Evolutionary conservation across 1,284 basidiomycete species (phyloP), one percentile per base, ranked within the genome.

Genomic region (Sporisorium sorghi): DNA sequence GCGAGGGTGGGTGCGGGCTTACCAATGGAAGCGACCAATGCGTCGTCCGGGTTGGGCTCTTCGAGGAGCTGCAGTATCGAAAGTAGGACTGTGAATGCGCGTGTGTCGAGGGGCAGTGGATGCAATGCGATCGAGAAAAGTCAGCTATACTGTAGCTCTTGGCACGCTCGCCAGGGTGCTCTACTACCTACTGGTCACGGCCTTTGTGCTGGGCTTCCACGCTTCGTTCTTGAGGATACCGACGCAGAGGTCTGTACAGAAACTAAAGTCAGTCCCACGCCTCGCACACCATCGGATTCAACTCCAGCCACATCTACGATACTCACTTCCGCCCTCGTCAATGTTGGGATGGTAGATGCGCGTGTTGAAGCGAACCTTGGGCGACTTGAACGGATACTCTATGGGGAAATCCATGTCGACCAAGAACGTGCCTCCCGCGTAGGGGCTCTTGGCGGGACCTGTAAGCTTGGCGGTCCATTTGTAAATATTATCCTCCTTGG

Each of bases 361-460:
- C 26, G 77, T 80, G 64, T 59, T 57, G 68, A 84, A 83, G 19
- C 69, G 72, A 40, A 83, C 71, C n/a, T 77, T 81, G 35, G 83
- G 83, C 24, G 81, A 77, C 73, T 84, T 84, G 75, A 85, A 85
- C 6, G 84, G 84, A 60, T 84, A 85, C 58, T 85, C 84, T 54
- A 79, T 69, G 43, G 84, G 81, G 53, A 85, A 85, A 33, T 83
- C 83, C 19, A 84, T 53, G 52, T 79, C 75, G 35, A 85, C 60
- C 58, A 83, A 54, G 46, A 84, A 84, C 12, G 59, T 65, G 47
- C 82, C 82, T n/a, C 80, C 81, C 5, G 74, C 68, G 57, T 84
- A 84, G 0, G 82, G 80, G 12, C 72, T 75, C 28, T 68, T 64
- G 43, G 68, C 49, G 5, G 75, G 74, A 15, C 78, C 78, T 19